phyloP scores from a whole-genome alignment of 768 basidiomycete species.

The Harrya chromipes region DNA sequence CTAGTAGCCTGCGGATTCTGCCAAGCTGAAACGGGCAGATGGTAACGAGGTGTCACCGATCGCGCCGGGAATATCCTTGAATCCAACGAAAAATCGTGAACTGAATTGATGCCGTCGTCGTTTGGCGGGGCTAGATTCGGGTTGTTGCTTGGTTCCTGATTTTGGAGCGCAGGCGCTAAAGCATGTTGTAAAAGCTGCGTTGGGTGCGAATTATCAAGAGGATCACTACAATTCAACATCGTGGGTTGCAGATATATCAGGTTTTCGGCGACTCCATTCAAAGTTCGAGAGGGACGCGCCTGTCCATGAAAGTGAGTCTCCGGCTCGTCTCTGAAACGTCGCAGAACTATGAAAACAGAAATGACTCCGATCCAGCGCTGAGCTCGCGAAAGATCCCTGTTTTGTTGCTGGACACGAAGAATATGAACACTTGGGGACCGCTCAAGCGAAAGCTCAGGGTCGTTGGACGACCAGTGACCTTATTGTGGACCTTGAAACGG shows the following conservation, averaged over 20 bases:
- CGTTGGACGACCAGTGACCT: too few species aligned
- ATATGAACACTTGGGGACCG: too few species aligned
- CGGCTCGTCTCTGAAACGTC: background rate
- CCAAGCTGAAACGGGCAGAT: constrained; percentile 33
- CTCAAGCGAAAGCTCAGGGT: too few species aligned
- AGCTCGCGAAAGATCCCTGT: too few species aligned
- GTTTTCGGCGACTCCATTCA: background rate
- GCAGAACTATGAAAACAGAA: background rate
- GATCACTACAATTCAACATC: constrained; percentile 35
- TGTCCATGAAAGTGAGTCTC: constrained; percentile 34
- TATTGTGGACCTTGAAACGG: too few species aligned
- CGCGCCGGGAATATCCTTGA: constrained; percentile 37
- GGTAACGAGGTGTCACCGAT: constrained; percentile 45
- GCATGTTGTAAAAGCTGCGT: constrained; percentile 51
- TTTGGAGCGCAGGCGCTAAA: constrained; percentile 27
- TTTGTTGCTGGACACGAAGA: too few species aligned
- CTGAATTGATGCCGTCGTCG: constrained; percentile 22
- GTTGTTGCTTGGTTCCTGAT: constrained; percentile 12
- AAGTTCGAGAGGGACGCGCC: constrained; percentile 33
- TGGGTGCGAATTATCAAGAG: constrained; percentile 46
- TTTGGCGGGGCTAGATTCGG: constrained; percentile 14
- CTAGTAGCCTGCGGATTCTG: constrained; percentile 1
- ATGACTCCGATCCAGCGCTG: background rate
- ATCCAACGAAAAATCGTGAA: constrained; percentile 40
- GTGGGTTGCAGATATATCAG: constrained; percentile 9